phyloP scores from a whole-genome alignment of 768 basidiomycete species.

The Sarcomyxa edulis region DNA sequence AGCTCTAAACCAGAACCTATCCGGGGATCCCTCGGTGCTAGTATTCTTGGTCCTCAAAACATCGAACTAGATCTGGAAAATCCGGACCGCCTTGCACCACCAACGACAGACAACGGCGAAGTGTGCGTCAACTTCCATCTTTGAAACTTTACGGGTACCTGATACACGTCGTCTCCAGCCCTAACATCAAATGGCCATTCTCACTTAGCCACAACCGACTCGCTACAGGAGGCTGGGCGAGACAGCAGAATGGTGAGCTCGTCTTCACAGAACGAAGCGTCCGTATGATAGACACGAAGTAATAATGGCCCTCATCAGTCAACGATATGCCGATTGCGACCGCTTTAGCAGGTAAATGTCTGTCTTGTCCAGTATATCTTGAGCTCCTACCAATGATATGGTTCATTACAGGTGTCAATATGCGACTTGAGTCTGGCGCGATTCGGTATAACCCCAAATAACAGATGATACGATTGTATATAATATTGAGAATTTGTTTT shows the following conservation, averaged over 20 bases:
- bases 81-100: constrained; percentile 38
- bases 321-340: constrained; percentile 45
- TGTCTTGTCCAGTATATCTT: background rate
- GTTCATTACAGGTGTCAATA: constrained; percentile 45
- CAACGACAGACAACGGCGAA: constrained; percentile 37
- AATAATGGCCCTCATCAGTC: no score
- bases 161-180: constrained; percentile 17
- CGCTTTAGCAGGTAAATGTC: constrained; percentile 32
- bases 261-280: no score
- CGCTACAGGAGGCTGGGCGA: constrained; percentile 56
- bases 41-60: constrained; percentile 38
- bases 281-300: no score
- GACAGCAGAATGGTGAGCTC: constrained; percentile 29
- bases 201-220: constrained; percentile 48
- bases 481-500: no score
- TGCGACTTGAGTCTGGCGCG: constrained; percentile 46
- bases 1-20: constrained; percentile 25
- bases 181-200: constrained; percentile 56
- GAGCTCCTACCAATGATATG: constrained; percentile 8
- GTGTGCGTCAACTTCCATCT: constrained; percentile 24
- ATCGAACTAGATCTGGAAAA: constrained; percentile 35
- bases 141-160: no score
- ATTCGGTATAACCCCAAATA: constrained; percentile 41
- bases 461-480: no score
- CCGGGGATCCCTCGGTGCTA: constrained; percentile 33